phyloP scores from a whole-genome alignment of 176 grass and related monocot species.

The Lolium multiflorum region DNA sequence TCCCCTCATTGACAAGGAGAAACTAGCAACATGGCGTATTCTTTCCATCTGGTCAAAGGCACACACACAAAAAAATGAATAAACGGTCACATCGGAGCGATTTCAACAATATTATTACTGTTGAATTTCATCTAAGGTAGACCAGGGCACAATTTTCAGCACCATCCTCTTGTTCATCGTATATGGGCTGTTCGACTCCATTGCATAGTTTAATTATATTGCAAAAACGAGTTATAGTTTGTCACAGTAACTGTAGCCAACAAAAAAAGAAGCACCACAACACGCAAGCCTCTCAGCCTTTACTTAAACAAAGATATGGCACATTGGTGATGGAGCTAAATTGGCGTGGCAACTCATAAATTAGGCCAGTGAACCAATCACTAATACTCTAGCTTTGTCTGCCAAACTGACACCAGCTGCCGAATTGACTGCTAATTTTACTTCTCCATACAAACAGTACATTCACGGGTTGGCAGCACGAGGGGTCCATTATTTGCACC shows the following conservation, averaged over 20 bases:
- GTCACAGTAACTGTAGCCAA: background rate
- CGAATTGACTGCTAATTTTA: background rate
- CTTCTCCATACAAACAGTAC: constrained; percentile 55
- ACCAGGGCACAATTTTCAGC: background rate
- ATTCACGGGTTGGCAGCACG: constrained; percentile 84
- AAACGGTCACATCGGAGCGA: background rate
- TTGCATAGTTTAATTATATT: background rate
- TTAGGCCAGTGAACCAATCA: no score
- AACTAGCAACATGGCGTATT: background rate
- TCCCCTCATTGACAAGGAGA: background rate
- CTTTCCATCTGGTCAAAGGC: background rate
- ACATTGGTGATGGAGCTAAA: background rate
- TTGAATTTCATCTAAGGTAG: background rate
- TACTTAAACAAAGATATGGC: background rate
- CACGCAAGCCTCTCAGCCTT: background rate
- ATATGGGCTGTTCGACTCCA: background rate
- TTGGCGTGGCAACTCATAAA: background rate
- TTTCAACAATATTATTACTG: background rate
- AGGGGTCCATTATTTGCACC: constrained; percentile 91
- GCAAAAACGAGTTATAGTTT: background rate
- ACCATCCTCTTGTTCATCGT: background rate
- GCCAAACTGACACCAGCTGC: background rate
- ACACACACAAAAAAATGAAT: background rate
- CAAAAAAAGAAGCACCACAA: background rate
- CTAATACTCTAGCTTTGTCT: no score